Base-by-base conservation (phyloP, 1,139 yeast genomes). In the Diutina scorzettiae region DNA sequence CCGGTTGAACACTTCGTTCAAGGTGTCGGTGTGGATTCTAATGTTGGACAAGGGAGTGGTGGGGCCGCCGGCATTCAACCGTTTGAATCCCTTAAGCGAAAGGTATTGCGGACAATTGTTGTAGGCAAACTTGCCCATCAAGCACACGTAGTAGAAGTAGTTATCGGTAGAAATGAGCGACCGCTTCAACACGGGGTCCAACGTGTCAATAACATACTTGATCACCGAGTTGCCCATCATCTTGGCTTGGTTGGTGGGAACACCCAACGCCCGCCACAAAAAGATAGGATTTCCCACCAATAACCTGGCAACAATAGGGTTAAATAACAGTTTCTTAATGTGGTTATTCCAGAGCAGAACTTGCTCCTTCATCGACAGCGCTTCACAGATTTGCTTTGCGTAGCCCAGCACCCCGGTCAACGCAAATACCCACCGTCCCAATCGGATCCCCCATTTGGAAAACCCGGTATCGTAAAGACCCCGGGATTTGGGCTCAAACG, bases 261-360 rank as follows among this genome's bases (percentile, higher is more conserved):
- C 94, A 14, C 95, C 94, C 39, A 83, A 69, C 0, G 94, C 94
- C 56, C 81, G 81, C 95, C 95, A 83, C 48, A 83, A 66, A 57
- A 83, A 83, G 27, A 82, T 60, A 11, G 91, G 89, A 59, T 82
- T 83, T n/a, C 89, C 89, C 41, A 83, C 73, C 46, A 83, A 63
- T 37, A 81, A 56, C 33, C 76, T 73, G 23, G 82, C 79, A 43
- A 82, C 79, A 40, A 81, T 51, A 16, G 85, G 84, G 54, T 80
- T 81, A 60, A 81, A 76, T 43, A 83, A 64, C 4, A 81, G 74
- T 4, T 91, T 91, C 48, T 78, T 75, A 45, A 83, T 68, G 43
- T 69, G 66, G 1, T 61, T 56, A 44, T 74, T 64, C 91, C 93
- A 83, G 44, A 83, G 69, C 44, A 59, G 57, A 45, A 59, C 60